Evolutionary conservation across 2,329 filamentous ascomycete genomes (phyloP).

Genomic region (Neonectria ditissima): DNA sequence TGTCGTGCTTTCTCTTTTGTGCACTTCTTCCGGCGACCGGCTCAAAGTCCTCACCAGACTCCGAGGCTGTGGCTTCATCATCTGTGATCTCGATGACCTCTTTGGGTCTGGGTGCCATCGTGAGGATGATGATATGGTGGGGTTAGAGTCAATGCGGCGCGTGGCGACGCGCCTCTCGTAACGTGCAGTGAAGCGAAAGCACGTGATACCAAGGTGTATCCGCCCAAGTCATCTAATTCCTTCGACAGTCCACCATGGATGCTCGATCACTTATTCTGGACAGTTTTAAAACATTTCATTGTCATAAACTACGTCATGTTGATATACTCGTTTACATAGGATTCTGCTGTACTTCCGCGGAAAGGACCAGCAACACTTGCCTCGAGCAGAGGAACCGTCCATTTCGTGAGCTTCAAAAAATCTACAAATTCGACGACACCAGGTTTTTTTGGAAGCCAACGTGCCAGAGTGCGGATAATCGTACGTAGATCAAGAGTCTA

Average conservation of each 20-base stretch:
- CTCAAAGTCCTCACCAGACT: constrained; percentile 28
- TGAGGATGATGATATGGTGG: constrained; percentile 7
- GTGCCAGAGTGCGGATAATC: not conserved
- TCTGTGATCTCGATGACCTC: constrained; percentile 46
- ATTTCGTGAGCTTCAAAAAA: not conserved
- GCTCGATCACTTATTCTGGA: too few relatives aligned
- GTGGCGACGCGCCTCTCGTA: constrained; percentile 29
- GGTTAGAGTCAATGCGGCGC: constrained; percentile 25
- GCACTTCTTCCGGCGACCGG: constrained; percentile 19
- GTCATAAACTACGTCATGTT: too few relatives aligned
- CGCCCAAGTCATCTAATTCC: not conserved
- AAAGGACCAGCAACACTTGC: too few relatives aligned
- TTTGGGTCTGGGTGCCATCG: constrained; percentile 25
- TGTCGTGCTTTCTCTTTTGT: constrained; percentile 54
- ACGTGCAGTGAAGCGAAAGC: constrained; percentile 34
- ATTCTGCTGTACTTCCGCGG: too few relatives aligned
- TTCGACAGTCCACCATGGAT: not conserved
- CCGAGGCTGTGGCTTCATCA: constrained; percentile 39
- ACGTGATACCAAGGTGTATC: constrained; percentile 34
- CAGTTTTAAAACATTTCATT: too few relatives aligned
- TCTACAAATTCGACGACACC: not conserved
- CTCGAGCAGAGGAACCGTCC: too few relatives aligned
- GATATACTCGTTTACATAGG: too few relatives aligned
- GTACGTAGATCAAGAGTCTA: not conserved
- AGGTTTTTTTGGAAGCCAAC: not conserved